Evolutionary conservation across 495 filamentous ascomycete genomes (phyloP).

Genomic region (Podospora pseudopauciseta): DNA sequence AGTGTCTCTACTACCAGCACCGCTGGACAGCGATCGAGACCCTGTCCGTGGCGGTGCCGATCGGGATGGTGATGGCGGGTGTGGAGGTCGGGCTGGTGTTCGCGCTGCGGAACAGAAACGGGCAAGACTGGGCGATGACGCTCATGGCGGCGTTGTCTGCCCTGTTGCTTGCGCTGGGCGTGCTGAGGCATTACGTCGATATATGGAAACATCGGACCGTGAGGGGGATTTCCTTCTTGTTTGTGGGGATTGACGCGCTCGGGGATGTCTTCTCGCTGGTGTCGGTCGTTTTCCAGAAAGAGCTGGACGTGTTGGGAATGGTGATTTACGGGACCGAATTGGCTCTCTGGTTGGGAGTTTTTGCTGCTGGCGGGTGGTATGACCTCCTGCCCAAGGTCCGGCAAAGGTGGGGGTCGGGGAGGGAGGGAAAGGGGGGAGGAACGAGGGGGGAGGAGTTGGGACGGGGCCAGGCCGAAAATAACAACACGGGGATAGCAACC

Average conservation of each 20-base stretch:
- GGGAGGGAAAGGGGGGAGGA: background rate
- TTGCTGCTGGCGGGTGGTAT: slow-evolving; percentile 56
- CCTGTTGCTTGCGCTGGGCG: slow-evolving; percentile 52
- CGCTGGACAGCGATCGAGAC: background rate
- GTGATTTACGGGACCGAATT: slow-evolving; percentile 61
- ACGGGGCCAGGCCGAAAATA: background rate
- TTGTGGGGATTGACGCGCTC: slow-evolving; percentile 60
- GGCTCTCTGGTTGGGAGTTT: slow-evolving; percentile 59
- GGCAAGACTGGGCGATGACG: slow-evolving; percentile 49
- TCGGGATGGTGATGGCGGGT: background rate
- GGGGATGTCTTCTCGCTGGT: slow-evolving; percentile 61
- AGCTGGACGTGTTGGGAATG: slow-evolving; percentile 54
- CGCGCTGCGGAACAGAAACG: background rate
- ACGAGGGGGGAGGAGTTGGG: background rate
- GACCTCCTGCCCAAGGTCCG: slow-evolving; percentile 54
- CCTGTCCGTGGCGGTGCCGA: background rate
- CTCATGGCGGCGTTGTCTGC: slow-evolving; percentile 61
- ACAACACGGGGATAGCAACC: background rate
- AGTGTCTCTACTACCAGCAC: slow-evolving; percentile 59
- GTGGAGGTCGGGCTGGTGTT: background rate
- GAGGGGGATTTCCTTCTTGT: slow-evolving; percentile 62
- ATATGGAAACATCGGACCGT: slow-evolving; percentile 46
- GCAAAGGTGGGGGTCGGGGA: background rate
- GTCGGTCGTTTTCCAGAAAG: slow-evolving; percentile 57
- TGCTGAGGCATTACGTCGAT: slow-evolving; percentile 33